Percentiles rank a stretch among this genome's conserved stretches.
phyloP scores from a whole-genome alignment of 768 basidiomycete species.

The Scleroderma citrinum region DNA sequence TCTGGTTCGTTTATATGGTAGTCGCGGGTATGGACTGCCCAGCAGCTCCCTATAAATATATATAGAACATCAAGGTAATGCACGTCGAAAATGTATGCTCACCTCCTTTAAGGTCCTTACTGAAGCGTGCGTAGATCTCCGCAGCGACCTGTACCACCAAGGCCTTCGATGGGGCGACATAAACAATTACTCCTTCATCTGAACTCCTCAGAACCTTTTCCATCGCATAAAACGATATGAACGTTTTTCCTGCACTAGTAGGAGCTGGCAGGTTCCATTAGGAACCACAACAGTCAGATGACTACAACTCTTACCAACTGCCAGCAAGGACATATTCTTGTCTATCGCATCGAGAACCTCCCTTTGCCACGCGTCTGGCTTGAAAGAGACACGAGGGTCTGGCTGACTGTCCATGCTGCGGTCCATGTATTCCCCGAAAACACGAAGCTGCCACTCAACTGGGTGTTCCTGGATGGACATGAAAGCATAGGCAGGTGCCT shows the following conservation, averaged over 20 bases:
- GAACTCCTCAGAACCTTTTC: constrained; percentile 56
- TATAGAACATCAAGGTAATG: neutral
- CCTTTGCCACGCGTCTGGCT: constrained; percentile 69
- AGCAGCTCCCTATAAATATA: constrained; percentile 43
- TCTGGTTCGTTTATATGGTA: constrained; percentile 55
- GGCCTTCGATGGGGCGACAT: constrained; percentile 72
- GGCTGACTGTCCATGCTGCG: constrained; percentile 58
- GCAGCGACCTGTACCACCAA: constrained; percentile 68
- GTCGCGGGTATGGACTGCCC: constrained; percentile 65
- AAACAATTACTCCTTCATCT: constrained; percentile 63
- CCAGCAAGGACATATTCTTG: constrained; percentile 50
- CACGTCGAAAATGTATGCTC: constrained; percentile 17
- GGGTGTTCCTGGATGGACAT: constrained; percentile 55
- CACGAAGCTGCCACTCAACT: constrained; percentile 59
- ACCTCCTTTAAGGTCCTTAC: constrained; percentile 47
- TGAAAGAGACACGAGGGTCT: constrained; percentile 55
- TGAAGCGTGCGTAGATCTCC: constrained; percentile 67
- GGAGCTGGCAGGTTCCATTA: constrained; percentile 39
- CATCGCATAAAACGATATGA: constrained; percentile 76
- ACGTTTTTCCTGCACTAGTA: constrained; percentile 71
- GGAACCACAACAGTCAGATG: neutral
- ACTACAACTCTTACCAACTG: constrained; percentile 45
- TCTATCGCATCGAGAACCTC: constrained; percentile 62
- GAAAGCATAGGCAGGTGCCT: constrained; percentile 37
- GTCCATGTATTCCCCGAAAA: constrained; percentile 69